Evolutionary conservation across 106 monocot species (phyloP).

Genomic region (Allium cepa): DNA sequence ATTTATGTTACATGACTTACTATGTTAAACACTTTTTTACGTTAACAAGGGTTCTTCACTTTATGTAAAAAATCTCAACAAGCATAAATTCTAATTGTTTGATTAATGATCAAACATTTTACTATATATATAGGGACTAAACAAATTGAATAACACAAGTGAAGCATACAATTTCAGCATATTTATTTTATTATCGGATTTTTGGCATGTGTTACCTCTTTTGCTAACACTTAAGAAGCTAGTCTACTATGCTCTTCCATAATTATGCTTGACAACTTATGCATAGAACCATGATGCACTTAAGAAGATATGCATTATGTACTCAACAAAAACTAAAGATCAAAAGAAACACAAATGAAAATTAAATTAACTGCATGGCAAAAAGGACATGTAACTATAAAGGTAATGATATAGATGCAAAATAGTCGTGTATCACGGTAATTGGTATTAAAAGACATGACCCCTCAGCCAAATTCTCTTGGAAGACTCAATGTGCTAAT

Average conservation of each 20-base stretch:
- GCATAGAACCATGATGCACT: conserved; percentile 59
- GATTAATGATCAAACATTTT: too few relatives aligned
- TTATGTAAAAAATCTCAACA: too few relatives aligned
- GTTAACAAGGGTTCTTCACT: too few relatives aligned
- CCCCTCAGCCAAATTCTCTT: conserved; percentile 63
- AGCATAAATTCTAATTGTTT: too few relatives aligned
- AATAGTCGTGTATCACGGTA: conserved; percentile 86
- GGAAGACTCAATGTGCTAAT: conserved; percentile 58
- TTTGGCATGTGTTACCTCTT: conserved; percentile 70
- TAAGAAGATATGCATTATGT: not conserved
- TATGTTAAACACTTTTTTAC: too few relatives aligned
- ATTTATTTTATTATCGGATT: conserved; percentile 51
- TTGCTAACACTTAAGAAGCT: conserved; percentile 58
- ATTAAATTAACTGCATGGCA: not conserved
- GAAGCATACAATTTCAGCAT: too few relatives aligned
- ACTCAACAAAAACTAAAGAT: not conserved
- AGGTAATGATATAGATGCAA: conserved; percentile 63
- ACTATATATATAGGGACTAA: too few relatives aligned
- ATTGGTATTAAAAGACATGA: conserved; percentile 97
- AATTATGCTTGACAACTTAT: conserved; percentile 52
- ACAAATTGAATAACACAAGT: too few relatives aligned
- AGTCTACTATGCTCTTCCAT: conserved; percentile 88
- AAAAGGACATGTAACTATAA: conserved; percentile 14
- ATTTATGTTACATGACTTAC: too few relatives aligned
- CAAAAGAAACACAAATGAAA: not conserved